Percentiles rank a stretch among this genome's conserved stretches.
phyloP scores from a whole-genome alignment of 495 filamentous ascomycete species.

The Penicillium macrosclerotiorum region DNA sequence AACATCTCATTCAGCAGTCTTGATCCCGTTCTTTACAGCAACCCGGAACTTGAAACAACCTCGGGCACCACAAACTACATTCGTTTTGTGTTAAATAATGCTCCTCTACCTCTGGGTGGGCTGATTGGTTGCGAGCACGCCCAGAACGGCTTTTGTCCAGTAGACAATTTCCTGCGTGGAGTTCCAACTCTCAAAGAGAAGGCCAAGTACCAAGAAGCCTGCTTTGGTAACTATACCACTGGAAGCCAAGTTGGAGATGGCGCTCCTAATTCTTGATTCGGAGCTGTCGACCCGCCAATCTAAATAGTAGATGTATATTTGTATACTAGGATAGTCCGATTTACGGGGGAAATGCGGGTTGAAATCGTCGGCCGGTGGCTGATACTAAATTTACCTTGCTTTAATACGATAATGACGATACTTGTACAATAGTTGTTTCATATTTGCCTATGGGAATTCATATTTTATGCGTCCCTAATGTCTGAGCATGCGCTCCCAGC shows the following conservation, averaged over 20 bases:
- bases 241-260: constrained; percentile 32
- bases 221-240: constrained; percentile 26
- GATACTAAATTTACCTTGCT: too few relatives aligned
- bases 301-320: too few relatives aligned
- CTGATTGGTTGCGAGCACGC: constrained; percentile 26
- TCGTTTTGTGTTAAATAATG: constrained; percentile 32
- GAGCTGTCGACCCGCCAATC: too few relatives aligned
- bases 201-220: constrained; percentile 26
- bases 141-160: constrained; percentile 29
- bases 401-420: too few relatives aligned
- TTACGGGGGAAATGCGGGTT: too few relatives aligned
- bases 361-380: too few relatives aligned
- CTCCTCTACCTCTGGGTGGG: constrained; percentile 28
- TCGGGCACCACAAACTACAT: constrained; percentile 21
- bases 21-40: constrained; percentile 25
- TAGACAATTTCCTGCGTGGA: constrained; percentile 22
- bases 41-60: constrained; percentile 16
- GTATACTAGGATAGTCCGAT: too few relatives aligned
- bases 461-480: too few relatives aligned
- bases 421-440: too few relatives aligned
- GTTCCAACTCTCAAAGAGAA: constrained; percentile 20
- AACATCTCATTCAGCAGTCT: constrained; percentile 10
- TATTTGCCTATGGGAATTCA: too few relatives aligned
- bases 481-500: too few relatives aligned
- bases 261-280: constrained; percentile 12